Evolutionary conservation across 345 rosid genomes (phyloP).

Genomic region (Salix purpurea): DNA sequence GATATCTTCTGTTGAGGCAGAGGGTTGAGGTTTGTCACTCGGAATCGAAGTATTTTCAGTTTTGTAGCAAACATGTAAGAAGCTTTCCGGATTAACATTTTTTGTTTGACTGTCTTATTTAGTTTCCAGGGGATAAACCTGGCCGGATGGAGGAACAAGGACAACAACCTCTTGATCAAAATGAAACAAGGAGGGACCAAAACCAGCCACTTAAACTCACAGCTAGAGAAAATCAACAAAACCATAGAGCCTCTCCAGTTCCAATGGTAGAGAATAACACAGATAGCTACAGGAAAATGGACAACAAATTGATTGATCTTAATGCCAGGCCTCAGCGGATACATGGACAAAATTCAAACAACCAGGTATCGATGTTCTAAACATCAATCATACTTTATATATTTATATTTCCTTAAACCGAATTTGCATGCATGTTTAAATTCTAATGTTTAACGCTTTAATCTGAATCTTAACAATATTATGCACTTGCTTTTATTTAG

Average conservation of each 20-base stretch:
- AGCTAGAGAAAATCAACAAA: conserved; percentile 43
- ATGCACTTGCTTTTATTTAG: conserved; percentile 10
- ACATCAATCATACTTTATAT: conserved; percentile 1
- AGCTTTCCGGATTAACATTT: conserved; percentile 11
- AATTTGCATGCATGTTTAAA: conserved; percentile 1
- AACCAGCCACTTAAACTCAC: conserved; percentile 26
- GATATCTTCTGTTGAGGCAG: conserved; percentile 74
- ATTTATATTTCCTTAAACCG: not conserved
- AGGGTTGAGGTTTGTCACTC: conserved; percentile 66
- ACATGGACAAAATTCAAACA: conserved; percentile 47
- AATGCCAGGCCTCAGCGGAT: conserved; percentile 60
- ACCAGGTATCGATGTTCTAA: conserved; percentile 37
- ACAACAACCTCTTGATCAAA: conserved; percentile 25
- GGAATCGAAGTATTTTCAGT: not conserved
- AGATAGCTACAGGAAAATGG: conserved; percentile 42
- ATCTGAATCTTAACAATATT: not conserved
- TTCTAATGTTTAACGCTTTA: not conserved
- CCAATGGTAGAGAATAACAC: conserved; percentile 33
- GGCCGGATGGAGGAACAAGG: conserved; percentile 41
- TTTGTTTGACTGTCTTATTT: conserved; percentile 22
- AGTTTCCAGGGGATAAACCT: conserved; percentile 79
- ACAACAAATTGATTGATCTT: conserved; percentile 60
- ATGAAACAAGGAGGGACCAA: conserved; percentile 37
- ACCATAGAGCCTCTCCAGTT: conserved; percentile 33
- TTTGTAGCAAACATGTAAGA: conserved; percentile 6